phyloP scores from a whole-genome alignment of 1,284 basidiomycete species.

The Ceratobasidium papillatum region DNA sequence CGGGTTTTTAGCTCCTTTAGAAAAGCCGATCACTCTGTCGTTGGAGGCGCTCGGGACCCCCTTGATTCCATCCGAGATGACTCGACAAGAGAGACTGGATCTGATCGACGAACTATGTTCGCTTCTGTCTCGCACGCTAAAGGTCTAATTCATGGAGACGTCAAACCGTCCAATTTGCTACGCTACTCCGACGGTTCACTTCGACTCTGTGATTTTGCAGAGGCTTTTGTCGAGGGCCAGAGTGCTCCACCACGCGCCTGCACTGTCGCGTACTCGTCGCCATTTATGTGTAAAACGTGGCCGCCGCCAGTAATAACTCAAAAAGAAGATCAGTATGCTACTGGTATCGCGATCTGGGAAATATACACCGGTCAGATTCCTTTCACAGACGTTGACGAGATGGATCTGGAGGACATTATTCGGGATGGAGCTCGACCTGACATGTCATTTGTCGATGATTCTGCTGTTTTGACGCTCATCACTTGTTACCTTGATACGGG shows the following conservation, averaged over 20 bases:
- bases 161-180: background rate
- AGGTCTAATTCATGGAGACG: background rate
- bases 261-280: background rate
- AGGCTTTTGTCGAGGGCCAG: background rate
- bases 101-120: background rate
- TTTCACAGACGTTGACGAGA: background rate
- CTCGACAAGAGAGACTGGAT: background rate
- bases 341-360: background rate
- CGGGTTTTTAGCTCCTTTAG: background rate
- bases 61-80: background rate
- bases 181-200: background rate
- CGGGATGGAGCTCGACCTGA: background rate
- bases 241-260: background rate
- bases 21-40: background rate
- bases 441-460: background rate
- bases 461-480: background rate
- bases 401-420: background rate
- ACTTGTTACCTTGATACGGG: background rate
- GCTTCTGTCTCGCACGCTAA: background rate
- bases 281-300: background rate
- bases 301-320: background rate
- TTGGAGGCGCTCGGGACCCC: no score
- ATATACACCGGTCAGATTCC: background rate
- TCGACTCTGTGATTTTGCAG: background rate
- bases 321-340: background rate